Evolutionary conservation across 345 rosid species (phyloP).

Genomic region (Moricandia arvensis): DNA sequence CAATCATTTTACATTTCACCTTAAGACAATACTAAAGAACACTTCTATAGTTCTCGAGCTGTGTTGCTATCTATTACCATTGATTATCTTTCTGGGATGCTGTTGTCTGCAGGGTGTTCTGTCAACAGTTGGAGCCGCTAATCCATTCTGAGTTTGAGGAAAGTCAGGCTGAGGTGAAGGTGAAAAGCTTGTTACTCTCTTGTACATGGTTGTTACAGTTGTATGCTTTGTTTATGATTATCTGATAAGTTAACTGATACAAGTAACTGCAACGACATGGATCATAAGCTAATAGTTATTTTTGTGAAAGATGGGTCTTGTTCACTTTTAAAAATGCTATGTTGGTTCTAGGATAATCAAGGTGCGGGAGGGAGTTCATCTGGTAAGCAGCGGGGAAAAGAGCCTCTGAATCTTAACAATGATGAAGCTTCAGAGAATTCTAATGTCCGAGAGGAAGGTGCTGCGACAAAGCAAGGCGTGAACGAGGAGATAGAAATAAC

Average conservation of each 20-base stretch:
- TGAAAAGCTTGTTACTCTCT: neutral
- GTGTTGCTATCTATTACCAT: neutral
- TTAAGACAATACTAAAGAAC: neutral
- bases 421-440: constrained; percentile 65
- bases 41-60: neutral
- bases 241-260: neutral
- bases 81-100: neutral
- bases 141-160: constrained; percentile 54
- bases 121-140: constrained; percentile 53
- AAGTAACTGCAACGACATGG: neutral
- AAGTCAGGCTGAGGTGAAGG: constrained; percentile 43
- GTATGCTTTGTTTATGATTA: neutral
- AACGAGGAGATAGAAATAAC: constrained; percentile 42
- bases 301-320: neutral
- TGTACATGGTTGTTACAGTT: no score
- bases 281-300: neutral
- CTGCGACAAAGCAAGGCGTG: constrained; percentile 34
- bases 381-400: constrained; percentile 45
- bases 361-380: constrained; percentile 16
- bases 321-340: neutral
- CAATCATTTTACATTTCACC: constrained; percentile 3
- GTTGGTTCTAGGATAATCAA: neutral
- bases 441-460: constrained; percentile 51
- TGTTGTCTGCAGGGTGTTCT: constrained; percentile 65
- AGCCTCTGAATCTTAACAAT: constrained; percentile 45